These are phyloP conservation scores for Truncatella angustata DNA, from an alignment of 2,329 filamentous ascomycete species.

Conservation along the genomic window DNA sequence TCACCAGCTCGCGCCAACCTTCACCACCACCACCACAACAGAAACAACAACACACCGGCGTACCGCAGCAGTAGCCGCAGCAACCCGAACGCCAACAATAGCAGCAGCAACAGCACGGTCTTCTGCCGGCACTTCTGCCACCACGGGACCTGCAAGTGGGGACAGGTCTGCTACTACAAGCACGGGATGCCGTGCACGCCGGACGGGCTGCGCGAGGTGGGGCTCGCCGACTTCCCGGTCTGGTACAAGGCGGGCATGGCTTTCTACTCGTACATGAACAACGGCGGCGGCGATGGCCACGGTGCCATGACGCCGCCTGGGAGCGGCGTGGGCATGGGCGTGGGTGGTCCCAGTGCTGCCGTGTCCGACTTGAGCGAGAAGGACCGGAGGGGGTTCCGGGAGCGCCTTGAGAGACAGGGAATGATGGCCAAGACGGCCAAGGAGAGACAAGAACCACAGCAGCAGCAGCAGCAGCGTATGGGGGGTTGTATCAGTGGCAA, in stretches of 20 bases:
- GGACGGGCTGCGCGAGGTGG: slow-evolving; percentile 39
- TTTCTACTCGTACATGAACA: no score
- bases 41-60: not conserved
- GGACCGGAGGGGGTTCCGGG: not conserved
- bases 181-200: slow-evolving; percentile 47
- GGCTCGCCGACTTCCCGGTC: slow-evolving; percentile 37
- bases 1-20: not conserved
- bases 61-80: slow-evolving; percentile 7
- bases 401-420: not conserved
- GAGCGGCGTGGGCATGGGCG: not conserved
- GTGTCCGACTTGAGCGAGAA: no score
- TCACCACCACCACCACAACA: not conserved
- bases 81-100: slow-evolving; percentile 5
- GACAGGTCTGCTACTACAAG: slow-evolving; percentile 37
- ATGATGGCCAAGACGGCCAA: not conserved
- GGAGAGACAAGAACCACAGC: not conserved
- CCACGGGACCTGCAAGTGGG: slow-evolving; percentile 46
- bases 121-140: slow-evolving; percentile 49
- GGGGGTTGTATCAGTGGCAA: no score
- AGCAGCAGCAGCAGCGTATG: no score
- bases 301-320: no score
- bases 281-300: no score
- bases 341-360: no score
- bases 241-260: slow-evolving; percentile 45
- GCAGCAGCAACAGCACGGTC: slow-evolving; percentile 6